Base-by-base conservation (phyloP, 257 asterid species). In the Plantago ovata region DNA sequence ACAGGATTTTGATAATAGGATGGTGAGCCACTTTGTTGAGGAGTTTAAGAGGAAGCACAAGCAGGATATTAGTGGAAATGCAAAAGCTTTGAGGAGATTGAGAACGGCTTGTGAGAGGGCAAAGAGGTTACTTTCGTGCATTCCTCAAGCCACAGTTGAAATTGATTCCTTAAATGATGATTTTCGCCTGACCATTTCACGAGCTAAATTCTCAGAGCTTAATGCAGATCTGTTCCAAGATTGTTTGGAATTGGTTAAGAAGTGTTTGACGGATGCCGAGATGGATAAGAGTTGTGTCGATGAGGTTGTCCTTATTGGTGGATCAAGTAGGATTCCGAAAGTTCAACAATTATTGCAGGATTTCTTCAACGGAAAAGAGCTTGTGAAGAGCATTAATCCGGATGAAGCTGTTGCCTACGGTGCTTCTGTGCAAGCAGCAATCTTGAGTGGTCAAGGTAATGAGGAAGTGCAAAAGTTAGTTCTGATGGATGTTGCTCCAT, bases 231-330 rank as follows among this genome's bases (percentile, higher is more conserved):
- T 83, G 52, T 86, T 86, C 63, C 79, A 85, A 46, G 83, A 83
- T 71, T 83, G 95, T 64, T 77, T 86, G 89, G 89, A 86, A 22
- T 93, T 85, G 1, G 95, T 86, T 19, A 89, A 86, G 80, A 83
- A 86, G 69, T 86, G 95, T 66, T 70, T 83, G 76, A 77, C 85
- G 77, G 95, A 81, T 72, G 95, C 93, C 13, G 81, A 86, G 79
- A 81, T 86, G 95, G 93, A 83, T 66, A 86, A 86, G 74, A 86
- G 36, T 8, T 3, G 6, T 28, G 7, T 28, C 7, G 7, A 28
- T 28, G 36, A 28, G 46, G 10, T 41, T 41, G 12, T 41, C 10
- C 46, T 41, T 5, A 13, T 28, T 28, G 36, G 36, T 28, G 36
- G 36, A 2, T 28, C 36, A 28, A 28, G 36, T 8, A 28, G 36